Evolutionary conservation across 2,329 filamentous ascomycete genomes (phyloP).

Genomic region (Lachnellula arida): DNA sequence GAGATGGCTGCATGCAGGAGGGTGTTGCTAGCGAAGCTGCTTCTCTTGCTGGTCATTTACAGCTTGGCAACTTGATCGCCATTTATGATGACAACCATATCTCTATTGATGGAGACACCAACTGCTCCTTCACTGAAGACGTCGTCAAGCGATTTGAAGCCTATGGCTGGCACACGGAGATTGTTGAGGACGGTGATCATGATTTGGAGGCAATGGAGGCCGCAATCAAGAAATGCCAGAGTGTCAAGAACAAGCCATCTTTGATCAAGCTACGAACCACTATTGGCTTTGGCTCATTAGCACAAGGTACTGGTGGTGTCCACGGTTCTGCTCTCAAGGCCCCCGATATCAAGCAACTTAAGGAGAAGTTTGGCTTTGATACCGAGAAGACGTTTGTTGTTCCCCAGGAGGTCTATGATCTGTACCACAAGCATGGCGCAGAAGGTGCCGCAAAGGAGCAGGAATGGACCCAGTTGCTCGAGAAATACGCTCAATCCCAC

Average conservation of each 20-base stretch:
- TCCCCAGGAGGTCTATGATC: constrained; percentile 89
- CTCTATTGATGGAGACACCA: constrained; percentile 90
- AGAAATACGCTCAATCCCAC: constrained; percentile 78
- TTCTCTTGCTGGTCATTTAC: constrained; percentile 89
- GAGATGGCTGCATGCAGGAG: constrained; percentile 98
- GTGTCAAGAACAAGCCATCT: constrained; percentile 92
- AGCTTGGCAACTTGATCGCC: constrained; percentile 95
- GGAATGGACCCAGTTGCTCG: constrained; percentile 91
- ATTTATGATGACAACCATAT: constrained; percentile 99
- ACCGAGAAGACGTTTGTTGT: constrained; percentile 89
- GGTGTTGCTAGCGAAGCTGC: constrained; percentile 91
- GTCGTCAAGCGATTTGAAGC: constrained; percentile 91
- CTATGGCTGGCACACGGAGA: constrained; percentile 91
- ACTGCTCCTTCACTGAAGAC: constrained; percentile 95
- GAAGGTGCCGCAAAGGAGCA: constrained; percentile 85
- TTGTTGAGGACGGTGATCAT: constrained; percentile 81
- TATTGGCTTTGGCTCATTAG: constrained; percentile 91
- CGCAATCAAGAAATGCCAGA: constrained; percentile 79
- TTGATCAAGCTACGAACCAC: constrained; percentile 96
- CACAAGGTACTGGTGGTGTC: constrained; percentile 90
- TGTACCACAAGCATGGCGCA: constrained; percentile 78
- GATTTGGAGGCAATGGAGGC: constrained; percentile 84
- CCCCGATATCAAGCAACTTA: constrained; percentile 90
- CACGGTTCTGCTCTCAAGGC: constrained; percentile 95
- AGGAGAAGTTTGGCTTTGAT: constrained; percentile 94